These are phyloP conservation scores for Phialophora tarda DNA, from an alignment of 2,329 filamentous ascomycete genomes.

Conservation along the genomic window DNA sequence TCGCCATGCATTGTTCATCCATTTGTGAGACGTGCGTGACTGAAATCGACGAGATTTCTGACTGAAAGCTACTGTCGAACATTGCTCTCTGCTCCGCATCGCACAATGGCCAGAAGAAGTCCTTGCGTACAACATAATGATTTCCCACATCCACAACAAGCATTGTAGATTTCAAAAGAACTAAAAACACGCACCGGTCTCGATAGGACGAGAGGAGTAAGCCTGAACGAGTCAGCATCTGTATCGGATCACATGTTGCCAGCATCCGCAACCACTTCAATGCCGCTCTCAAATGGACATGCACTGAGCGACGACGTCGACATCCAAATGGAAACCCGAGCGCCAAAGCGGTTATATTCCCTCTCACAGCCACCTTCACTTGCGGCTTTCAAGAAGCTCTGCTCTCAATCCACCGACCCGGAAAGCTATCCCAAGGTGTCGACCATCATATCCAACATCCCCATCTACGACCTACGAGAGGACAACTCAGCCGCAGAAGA, in stretches of 20 bases:
- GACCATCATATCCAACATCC: conserved; percentile 57
- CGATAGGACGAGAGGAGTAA: background rate
- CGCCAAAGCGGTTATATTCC: conserved; percentile 28
- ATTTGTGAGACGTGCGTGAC: background rate
- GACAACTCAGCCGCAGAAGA: conserved; percentile 40
- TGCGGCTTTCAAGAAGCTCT: conserved; percentile 53
- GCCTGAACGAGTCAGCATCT: background rate
- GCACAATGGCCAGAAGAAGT: background rate
- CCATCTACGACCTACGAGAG: conserved; percentile 58
- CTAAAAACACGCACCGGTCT: background rate
- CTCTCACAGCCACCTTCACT: conserved; percentile 47
- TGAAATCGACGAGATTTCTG: background rate
- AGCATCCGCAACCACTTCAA: background rate
- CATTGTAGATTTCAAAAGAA: background rate
- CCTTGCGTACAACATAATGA: background rate
- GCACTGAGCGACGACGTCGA: background rate
- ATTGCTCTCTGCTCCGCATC: background rate
- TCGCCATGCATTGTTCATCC: background rate
- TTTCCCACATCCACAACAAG: background rate
- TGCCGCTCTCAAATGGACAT: background rate
- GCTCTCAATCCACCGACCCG: conserved; percentile 47
- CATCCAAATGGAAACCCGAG: background rate
- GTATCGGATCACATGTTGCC: background rate
- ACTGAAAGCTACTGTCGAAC: background rate
- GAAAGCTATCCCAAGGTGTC: conserved; percentile 57